These are phyloP conservation scores for Claviceps cyperi DNA, from an alignment of 2,329 filamentous ascomycete genomes.

Conservation along the genomic window DNA sequence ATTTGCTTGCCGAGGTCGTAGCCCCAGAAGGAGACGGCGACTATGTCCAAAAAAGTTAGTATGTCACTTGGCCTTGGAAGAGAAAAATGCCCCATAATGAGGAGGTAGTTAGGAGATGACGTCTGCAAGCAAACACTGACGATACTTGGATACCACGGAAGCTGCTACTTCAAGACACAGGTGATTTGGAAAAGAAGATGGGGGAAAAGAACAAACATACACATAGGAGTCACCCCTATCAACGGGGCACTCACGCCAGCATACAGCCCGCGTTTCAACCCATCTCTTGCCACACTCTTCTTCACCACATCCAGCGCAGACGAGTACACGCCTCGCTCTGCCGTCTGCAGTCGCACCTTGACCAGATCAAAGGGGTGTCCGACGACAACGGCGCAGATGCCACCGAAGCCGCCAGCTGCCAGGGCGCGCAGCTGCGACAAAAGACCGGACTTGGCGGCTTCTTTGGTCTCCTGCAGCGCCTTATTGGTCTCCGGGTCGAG, in stretches of 20 bases:
- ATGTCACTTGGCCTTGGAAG: no score
- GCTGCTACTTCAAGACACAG: no score
- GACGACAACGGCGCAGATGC: constrained; percentile 84
- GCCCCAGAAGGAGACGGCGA: constrained; percentile 64
- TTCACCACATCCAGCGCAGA: constrained; percentile 83
- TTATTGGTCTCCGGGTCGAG: constrained; percentile 23
- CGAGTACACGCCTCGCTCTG: constrained; percentile 82
- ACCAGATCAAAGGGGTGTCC: constrained; percentile 96
- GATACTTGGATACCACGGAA: no score
- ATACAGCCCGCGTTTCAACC: constrained; percentile 68
- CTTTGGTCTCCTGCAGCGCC: constrained; percentile 27
- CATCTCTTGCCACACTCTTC: constrained; percentile 79
- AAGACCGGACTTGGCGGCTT: constrained; percentile 19
- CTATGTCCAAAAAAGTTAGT: no score
- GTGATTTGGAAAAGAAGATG: no score
- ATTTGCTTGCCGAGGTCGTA: constrained; percentile 92
- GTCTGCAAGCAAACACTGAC: no score
- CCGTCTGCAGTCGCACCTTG: constrained; percentile 93
- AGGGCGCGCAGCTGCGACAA: constrained; percentile 59
- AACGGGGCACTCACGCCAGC: constrained; percentile 93
- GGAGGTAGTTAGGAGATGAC: no score
- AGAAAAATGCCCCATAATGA: no score
- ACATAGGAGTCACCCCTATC: constrained; percentile 96
- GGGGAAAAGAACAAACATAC: constrained; percentile 59
- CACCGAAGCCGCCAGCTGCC: constrained; percentile 80